Evolutionary conservation across 2,329 filamentous ascomycete genomes (phyloP).

Genomic region (Xylariaceae sp.): DNA sequence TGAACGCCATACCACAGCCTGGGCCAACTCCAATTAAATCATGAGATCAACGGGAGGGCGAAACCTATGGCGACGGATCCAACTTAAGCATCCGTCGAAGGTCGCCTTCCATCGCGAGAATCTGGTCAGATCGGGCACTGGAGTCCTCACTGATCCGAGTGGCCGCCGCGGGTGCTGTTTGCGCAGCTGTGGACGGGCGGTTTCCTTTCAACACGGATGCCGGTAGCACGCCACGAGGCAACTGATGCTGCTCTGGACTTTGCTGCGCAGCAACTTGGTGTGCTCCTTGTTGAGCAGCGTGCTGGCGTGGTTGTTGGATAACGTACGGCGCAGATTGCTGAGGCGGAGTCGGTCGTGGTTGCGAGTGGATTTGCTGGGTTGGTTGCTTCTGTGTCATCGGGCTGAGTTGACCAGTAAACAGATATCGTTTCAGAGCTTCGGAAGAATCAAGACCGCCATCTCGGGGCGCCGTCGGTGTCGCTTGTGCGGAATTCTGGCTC

Average conservation of each 20-base stretch:
- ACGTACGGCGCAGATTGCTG: too few relatives aligned
- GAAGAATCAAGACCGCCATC: conserved; percentile 25
- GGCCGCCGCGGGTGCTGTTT: neutral
- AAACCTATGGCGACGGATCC: conserved; percentile 13
- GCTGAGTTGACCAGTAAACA: conserved; percentile 36
- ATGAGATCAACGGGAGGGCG: conserved; percentile 3
- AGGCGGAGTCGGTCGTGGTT: too few relatives aligned
- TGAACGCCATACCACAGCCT: too few relatives aligned
- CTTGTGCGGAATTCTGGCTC: conserved; percentile 14
- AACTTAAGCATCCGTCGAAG: conserved; percentile 46
- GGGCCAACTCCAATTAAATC: too few relatives aligned
- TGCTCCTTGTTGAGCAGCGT: too few relatives aligned
- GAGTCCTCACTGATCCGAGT: too few relatives aligned
- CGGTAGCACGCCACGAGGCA: conserved; percentile 20
- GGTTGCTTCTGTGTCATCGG: conserved; percentile 1
- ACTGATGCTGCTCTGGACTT: conserved; percentile 3
- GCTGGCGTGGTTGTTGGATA: too few relatives aligned
- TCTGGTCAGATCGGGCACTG: conserved; percentile 25
- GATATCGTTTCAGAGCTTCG: conserved; percentile 50
- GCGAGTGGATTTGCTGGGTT: conserved; percentile 6
- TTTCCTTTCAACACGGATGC: conserved; percentile 17
- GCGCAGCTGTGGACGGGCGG: too few relatives aligned
- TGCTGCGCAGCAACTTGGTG: conserved; percentile 6
- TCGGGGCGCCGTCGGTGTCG: conserved; percentile 11
- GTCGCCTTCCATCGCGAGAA: conserved; percentile 45